Evolutionary conservation across 805 yeast species (phyloP).

Genomic region (Kluyveromyces siamensis): DNA sequence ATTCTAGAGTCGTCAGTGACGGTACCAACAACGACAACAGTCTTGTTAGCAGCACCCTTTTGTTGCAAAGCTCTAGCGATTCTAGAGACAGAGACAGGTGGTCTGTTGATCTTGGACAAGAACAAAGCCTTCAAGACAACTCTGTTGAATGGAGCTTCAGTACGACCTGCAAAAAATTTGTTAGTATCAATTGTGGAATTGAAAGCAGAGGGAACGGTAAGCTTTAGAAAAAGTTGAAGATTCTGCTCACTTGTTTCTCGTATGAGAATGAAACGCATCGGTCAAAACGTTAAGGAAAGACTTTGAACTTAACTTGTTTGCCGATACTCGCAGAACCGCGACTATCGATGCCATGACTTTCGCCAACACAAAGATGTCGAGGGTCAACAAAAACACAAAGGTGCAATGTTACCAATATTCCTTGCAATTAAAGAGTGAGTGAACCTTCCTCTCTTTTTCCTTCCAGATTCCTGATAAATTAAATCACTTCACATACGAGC

Average conservation of each 20-base stretch:
- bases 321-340: slow-evolving; percentile 4
- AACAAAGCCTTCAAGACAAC: slow-evolving; percentile 88
- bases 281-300: background rate
- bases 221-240: slow-evolving; percentile 16
- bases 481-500: slow-evolving; percentile 74
- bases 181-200: slow-evolving; percentile 25
- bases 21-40: slow-evolving; percentile 97
- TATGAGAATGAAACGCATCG: slow-evolving; percentile 2
- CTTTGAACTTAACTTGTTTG: background rate
- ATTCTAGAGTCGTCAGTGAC: slow-evolving; percentile 97
- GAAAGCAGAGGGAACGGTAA: slow-evolving; percentile 7
- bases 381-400: background rate
- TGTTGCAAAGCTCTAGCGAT: slow-evolving; percentile 75
- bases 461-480: background rate
- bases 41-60: slow-evolving; percentile 81
- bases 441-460: slow-evolving; percentile 9
- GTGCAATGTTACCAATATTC: background rate
- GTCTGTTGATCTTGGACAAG: slow-evolving; percentile 98
- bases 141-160: slow-evolving; percentile 98
- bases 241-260: slow-evolving; percentile 42
- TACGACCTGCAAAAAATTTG: slow-evolving; percentile 63
- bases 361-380: background rate
- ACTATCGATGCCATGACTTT: background rate
- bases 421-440: slow-evolving; percentile 4
- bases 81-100: slow-evolving; percentile 96